phyloP scores from a whole-genome alignment of 2,329 filamentous ascomycete genomes.

The Tolypocladium ovalisporum region DNA sequence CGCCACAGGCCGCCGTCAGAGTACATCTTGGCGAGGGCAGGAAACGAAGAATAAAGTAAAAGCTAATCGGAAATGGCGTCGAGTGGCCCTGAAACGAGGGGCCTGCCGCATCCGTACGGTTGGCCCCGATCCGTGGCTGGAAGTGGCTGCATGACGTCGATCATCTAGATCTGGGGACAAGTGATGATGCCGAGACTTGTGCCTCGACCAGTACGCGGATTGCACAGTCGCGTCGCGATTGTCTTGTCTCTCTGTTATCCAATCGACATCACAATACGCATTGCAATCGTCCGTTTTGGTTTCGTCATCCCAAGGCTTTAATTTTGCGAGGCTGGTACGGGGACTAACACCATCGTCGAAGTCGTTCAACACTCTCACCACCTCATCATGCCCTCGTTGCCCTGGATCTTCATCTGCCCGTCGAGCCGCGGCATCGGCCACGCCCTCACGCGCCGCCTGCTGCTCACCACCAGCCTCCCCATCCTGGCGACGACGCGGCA shows the following conservation, averaged over 20 bases:
- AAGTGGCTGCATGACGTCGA: neutral
- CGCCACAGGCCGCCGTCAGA: neutral
- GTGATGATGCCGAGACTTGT: neutral
- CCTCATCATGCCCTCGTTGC: conserved; percentile 29
- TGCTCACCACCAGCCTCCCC: conserved; percentile 34
- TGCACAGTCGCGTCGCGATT: neutral
- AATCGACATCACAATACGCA: neutral
- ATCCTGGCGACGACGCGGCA: conserved; percentile 34
- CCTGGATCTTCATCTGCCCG: conserved; percentile 38
- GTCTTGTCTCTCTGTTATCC: neutral
- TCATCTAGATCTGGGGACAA: neutral
- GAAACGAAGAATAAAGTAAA: neutral
- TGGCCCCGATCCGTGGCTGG: neutral
- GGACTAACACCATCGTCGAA: too few relatives aligned
- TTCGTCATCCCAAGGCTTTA: neutral
- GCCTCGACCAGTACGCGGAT: neutral
- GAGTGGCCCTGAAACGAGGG: neutral
- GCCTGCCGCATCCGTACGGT: neutral
- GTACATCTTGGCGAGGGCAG: too few relatives aligned
- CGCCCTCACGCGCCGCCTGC: conserved; percentile 36
- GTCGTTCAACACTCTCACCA: neutral
- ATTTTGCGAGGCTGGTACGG: too few relatives aligned
- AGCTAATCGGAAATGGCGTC: neutral
- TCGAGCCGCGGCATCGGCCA: conserved; percentile 37
- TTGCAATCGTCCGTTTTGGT: neutral